Conservation (phyloP, 257 asterid species). For the Plectranthus barbatus region DNA sequence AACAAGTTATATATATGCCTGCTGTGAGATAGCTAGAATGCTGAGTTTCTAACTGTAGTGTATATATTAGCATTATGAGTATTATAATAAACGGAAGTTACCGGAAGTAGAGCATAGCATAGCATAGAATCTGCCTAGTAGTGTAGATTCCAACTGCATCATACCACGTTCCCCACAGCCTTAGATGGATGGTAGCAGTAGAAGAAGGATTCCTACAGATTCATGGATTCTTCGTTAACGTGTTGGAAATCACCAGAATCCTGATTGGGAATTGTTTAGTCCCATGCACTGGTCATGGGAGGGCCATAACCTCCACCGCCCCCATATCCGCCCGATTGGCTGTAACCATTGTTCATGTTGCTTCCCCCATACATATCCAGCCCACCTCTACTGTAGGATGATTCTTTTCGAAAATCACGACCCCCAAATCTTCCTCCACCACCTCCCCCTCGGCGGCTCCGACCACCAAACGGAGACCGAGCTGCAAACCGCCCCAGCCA, state of each 20-base stretch:
- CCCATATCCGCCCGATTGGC: conserved; percentile 34
- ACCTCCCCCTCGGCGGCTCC: conserved; percentile 60
- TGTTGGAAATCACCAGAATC: conserved; percentile 1
- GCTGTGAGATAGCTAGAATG: no score
- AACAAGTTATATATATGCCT: no score
- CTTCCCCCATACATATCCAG: conserved; percentile 46
- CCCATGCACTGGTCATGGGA: conserved; percentile 70
- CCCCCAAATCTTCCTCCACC: conserved; percentile 62
- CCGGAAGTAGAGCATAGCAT: conserved; percentile 13
- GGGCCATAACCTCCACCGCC: conserved; percentile 38
- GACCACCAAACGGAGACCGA: conserved; percentile 45
- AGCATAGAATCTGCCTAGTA: no score
- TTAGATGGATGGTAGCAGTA: conserved; percentile 9
- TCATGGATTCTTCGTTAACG: background rate
- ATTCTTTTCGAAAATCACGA: conserved; percentile 71
- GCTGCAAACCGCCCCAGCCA: conserved; percentile 81
- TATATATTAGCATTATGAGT: no score
- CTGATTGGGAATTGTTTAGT: conserved; percentile 24
- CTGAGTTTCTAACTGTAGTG: no score
- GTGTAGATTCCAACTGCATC: conserved; percentile 18
- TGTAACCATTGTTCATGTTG: conserved; percentile 21
- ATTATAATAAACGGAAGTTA: no score
- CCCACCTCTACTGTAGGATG: conserved; percentile 42
- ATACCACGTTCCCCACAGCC: conserved; percentile 12
- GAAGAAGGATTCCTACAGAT: conserved; percentile 12